Evolutionary conservation across 768 basidiomycete species (phyloP).

Genomic region (Dentipellis fragilis): DNA sequence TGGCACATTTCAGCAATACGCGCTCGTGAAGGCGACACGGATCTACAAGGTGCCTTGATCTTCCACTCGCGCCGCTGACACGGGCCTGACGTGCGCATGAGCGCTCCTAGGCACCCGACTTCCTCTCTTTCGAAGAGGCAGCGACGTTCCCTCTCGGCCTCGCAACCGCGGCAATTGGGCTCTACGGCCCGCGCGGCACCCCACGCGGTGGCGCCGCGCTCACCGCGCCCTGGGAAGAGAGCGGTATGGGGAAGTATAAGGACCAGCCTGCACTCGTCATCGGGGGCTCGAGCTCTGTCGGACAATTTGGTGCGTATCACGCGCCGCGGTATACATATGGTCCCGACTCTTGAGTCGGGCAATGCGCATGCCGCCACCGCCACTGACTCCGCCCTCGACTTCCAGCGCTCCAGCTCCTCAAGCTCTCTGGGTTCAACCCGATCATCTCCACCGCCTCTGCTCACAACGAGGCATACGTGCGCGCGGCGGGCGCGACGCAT

Average conservation of each 20-base stretch:
- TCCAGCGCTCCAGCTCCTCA: constrained; percentile 11
- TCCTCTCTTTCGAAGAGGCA: constrained; percentile 37
- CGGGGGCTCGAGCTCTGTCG: constrained; percentile 40
- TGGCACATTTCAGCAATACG: constrained; percentile 15
- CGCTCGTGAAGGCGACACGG: constrained; percentile 9
- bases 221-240: constrained; percentile 26
- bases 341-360: too few relatives aligned
- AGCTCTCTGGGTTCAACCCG: constrained; percentile 11
- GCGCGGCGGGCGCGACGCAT: constrained; percentile 10
- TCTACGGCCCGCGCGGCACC: constrained; percentile 25
- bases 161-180: constrained; percentile 38
- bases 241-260: constrained; percentile 22
- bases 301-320: constrained; percentile 30
- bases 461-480: constrained; percentile 3
- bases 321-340: neutral
- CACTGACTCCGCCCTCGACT: too few relatives aligned
- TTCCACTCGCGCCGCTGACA: neutral
- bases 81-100: neutral
- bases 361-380: too few relatives aligned
- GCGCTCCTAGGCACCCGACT: constrained; percentile 31
- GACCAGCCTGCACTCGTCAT: constrained; percentile 35
- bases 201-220: constrained; percentile 28
- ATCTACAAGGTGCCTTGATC: constrained; percentile 10
- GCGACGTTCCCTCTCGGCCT: constrained; percentile 38
- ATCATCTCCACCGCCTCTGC: constrained; percentile 13